Conservation (phyloP, 2,329 filamentous ascomycete genomes). For the Verruconis gallopava region DNA sequence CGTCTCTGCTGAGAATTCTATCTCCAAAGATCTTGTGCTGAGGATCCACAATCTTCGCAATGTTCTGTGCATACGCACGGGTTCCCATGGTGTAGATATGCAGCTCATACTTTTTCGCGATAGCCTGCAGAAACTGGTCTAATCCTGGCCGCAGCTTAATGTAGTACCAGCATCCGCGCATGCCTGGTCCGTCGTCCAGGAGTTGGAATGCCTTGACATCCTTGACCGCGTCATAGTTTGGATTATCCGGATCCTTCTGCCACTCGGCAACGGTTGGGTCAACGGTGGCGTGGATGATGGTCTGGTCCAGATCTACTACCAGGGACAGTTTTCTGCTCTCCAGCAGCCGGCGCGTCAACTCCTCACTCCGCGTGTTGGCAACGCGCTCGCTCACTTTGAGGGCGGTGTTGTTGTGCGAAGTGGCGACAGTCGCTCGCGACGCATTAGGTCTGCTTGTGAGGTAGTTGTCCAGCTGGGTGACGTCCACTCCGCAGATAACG, state of each 20-base stretch:
- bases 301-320: conserved; percentile 95
- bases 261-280: conserved; percentile 94
- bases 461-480: conserved; percentile 73
- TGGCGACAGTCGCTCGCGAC: conserved; percentile 81
- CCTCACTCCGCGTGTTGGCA: conserved; percentile 69
- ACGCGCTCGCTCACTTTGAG: conserved; percentile 75
- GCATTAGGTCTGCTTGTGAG: conserved; percentile 68
- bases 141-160: conserved; percentile 92
- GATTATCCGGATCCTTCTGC: conserved; percentile 77
- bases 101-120: conserved; percentile 76
- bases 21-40: conserved; percentile 83
- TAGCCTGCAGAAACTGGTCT: conserved; percentile 61
- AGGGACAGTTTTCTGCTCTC: conserved; percentile 74
- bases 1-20: conserved; percentile 88
- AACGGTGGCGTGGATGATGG: conserved; percentile 95
- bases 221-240: conserved; percentile 82
- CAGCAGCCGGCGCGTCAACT: conserved; percentile 72
- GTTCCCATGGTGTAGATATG: conserved; percentile 99
- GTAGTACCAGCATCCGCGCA: conserved; percentile 83
- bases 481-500: conserved; percentile 85
- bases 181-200: conserved; percentile 66
- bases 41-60: conserved; percentile 86
- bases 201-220: conserved; percentile 83
- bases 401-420: conserved; percentile 81
- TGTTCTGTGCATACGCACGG: conserved; percentile 83